These are phyloP conservation scores for Achlya hypogyna DNA, from an alignment of 352 stramenopile species.

Conservation along the genomic window DNA sequence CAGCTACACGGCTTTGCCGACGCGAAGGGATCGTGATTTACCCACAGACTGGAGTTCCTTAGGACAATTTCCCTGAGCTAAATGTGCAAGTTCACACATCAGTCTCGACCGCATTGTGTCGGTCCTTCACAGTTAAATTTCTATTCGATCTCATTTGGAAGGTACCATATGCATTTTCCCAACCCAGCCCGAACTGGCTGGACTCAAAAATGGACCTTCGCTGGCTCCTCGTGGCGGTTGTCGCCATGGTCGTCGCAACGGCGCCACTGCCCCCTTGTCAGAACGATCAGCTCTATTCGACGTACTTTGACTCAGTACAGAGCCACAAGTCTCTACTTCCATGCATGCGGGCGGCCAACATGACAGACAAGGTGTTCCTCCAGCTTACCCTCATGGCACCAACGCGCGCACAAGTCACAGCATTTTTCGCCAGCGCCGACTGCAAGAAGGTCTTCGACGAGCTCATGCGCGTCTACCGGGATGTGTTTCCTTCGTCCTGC, in stretches of 20 bases:
- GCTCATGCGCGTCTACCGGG: background rate
- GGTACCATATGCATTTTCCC: no score
- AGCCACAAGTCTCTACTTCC: background rate
- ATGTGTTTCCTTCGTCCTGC: background rate
- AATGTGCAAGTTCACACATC: no score
- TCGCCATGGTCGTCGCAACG: background rate
- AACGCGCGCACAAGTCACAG: background rate
- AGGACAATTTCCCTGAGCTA: no score
- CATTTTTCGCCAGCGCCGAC: background rate
- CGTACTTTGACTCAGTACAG: background rate
- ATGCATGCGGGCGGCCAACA: background rate
- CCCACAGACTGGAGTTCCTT: no score
- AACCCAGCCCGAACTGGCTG: no score
- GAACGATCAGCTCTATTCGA: background rate
- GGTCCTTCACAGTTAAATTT: no score
- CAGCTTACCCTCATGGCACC: background rate
- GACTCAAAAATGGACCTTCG: background rate
- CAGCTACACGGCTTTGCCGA: no score
- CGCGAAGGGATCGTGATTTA: no score
- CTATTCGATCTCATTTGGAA: no score
- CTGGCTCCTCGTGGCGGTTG: background rate
- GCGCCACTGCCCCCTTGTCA: background rate
- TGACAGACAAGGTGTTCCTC: background rate
- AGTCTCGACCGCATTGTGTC: no score
- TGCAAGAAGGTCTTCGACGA: background rate